Base-by-base conservation (phyloP, 176 grass and related monocot genomes). In the sorghum (Sorghum bicolor) region DNA sequence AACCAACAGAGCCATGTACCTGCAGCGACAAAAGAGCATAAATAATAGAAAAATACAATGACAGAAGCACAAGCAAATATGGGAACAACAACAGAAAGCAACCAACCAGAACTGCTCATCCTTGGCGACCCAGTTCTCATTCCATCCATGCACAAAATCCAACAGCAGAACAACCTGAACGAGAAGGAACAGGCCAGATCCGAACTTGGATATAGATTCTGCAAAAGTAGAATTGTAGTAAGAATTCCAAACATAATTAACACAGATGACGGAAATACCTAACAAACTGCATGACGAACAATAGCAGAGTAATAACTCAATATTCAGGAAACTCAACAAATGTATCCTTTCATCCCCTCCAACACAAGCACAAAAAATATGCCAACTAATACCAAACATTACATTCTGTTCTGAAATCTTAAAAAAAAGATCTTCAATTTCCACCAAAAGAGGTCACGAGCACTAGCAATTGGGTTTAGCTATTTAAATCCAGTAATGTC, bases 81-180 rank as follows among this genome's bases (percentile, higher is more conserved):
- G 65, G 8, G 22, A 16, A 61, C 10, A 61, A 1, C 1, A 8
- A 69, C 25, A 6, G 32, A 3, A 37, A 70, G 17, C 3, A 43
- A 91, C 90, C 8, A 62, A 98, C 96, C 96, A 99, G 76, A 99
- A 99, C 41, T 94, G 91, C 38, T 96, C 93, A 85, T 99, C 96
- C 86, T 96, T 99, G 6, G 96, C 82, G 1, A 99, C 91, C 96
- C 96, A 99, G 83, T 80, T 99, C 62, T 96, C 93, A 34, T 99
- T 99, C 93, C 96, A 99, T 78, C 93, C 96, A 28, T 99, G 96
- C 67, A 99, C 93, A 41, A 99, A 96, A 37, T 99, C 96, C 70
- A 99, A 86, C 77, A 99, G 85, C 77, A 99, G 96, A 85, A 99
- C 89, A 36, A 99, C 96, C 77, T 99, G 96, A 76, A 99, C 96